Percentiles rank a stretch among this genome's conserved stretches.
Evolutionary conservation across 805 yeast species (phyloP).

Genomic region (Tetrapisispora namnaoensis): DNA sequence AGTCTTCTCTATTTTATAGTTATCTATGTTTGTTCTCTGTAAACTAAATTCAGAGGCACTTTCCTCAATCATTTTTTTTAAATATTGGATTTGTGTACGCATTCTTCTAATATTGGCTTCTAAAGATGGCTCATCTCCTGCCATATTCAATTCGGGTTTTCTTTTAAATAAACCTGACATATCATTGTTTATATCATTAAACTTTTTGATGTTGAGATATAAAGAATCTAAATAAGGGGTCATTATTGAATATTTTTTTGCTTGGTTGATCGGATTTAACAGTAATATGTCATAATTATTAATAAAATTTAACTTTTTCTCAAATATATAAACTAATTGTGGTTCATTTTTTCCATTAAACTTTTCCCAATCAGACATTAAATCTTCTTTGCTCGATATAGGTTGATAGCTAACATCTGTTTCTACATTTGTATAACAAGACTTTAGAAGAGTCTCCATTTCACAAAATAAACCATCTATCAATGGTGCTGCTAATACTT

Average conservation of each 20-base stretch:
- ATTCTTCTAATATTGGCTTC: constrained; percentile 4
- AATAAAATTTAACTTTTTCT: constrained; percentile 37
- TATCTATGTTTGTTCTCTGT: neutral
- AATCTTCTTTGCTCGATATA: constrained; percentile 50
- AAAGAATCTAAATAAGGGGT: constrained; percentile 85
- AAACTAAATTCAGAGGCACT: neutral
- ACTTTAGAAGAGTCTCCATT: constrained; percentile 56
- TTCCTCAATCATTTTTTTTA: constrained; percentile 9
- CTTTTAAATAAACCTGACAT: constrained; percentile 26
- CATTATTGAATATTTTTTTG: constrained; percentile 73
- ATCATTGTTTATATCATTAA: constrained; percentile 38
- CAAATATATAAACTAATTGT: constrained; percentile 53
- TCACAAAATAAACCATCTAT: constrained; percentile 69
- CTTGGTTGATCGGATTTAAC: constrained; percentile 75
- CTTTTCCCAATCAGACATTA: constrained; percentile 43
- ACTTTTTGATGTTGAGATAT: constrained; percentile 66
- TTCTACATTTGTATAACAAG: constrained; percentile 43
- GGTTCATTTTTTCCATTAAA: constrained; percentile 37
- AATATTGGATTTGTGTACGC: constrained; percentile 9
- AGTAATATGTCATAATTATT: constrained; percentile 57
- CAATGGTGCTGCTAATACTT: constrained; percentile 73
- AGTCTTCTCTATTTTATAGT: neutral
- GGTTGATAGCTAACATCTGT: neutral
- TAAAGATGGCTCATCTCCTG: constrained; percentile 26
- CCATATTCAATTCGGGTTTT: constrained; percentile 30